Percentiles rank a stretch among this genome's conserved stretches.
Evolutionary conservation across 2,329 filamentous ascomycete genomes (phyloP).

Genomic region (Samsoniella hepiali): DNA sequence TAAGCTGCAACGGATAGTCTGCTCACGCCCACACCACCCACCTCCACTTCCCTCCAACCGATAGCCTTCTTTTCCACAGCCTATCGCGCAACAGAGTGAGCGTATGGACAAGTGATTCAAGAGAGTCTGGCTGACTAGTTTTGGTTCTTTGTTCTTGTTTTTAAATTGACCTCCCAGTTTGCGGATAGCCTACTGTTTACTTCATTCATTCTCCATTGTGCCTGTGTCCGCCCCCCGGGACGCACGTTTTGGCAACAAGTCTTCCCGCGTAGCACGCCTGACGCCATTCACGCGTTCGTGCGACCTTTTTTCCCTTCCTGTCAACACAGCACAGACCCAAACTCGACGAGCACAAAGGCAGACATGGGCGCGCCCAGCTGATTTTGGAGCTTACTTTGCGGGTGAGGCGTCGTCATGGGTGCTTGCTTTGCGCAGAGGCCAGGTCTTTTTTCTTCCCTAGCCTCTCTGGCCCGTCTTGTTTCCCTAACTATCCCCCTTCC

Average conservation of each 20-base stretch:
- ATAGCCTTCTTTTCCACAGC: not conserved
- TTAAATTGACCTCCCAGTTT: too few relatives aligned
- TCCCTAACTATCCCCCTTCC: not conserved
- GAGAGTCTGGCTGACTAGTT: too few relatives aligned
- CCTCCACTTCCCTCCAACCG: not conserved
- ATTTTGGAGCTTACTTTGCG: slow-evolving; percentile 3
- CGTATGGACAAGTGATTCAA: too few relatives aligned
- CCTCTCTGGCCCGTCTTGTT: too few relatives aligned
- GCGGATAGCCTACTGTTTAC: too few relatives aligned
- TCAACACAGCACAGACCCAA: too few relatives aligned
- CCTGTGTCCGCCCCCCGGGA: too few relatives aligned
- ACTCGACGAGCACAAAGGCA: not conserved
- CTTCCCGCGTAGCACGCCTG: not conserved
- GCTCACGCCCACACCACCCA: not conserved
- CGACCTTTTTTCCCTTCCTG: too few relatives aligned
- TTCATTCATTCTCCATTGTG: too few relatives aligned
- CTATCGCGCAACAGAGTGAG: too few relatives aligned
- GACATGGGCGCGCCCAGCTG: not conserved
- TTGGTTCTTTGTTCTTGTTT: too few relatives aligned
- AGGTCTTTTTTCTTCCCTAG: not conserved
- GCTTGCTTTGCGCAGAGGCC: not conserved
- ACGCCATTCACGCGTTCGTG: not conserved
- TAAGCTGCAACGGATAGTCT: slow-evolving; percentile 2
- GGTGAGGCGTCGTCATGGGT: not conserved
- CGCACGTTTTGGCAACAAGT: too few relatives aligned